Evolutionary conservation across 2,329 filamentous ascomycete genomes (phyloP).

Genomic region (Pseudopyrenochaeta lycopersici): DNA sequence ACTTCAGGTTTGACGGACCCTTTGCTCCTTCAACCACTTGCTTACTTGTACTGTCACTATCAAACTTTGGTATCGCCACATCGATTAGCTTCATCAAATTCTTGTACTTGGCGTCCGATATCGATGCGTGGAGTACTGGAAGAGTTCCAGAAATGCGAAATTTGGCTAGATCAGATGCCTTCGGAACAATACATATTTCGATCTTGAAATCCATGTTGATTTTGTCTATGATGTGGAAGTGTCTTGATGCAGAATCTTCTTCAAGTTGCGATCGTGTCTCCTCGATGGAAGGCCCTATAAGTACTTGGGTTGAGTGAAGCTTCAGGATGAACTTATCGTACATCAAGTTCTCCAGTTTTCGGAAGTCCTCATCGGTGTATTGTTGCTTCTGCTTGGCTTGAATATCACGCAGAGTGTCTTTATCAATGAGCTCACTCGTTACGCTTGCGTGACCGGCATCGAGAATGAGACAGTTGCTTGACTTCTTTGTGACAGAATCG

Average conservation of each 20-base stretch:
- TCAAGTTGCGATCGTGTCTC: slow-evolving; percentile 85
- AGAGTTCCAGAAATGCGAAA: slow-evolving; percentile 91
- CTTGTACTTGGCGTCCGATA: slow-evolving; percentile 97
- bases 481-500: slow-evolving; percentile 84
- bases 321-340: slow-evolving; percentile 97
- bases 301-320: slow-evolving; percentile 90
- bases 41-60: slow-evolving; percentile 56
- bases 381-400: slow-evolving; percentile 88
- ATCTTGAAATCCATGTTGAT: slow-evolving; percentile 98
- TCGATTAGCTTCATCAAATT: slow-evolving; percentile 95
- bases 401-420: slow-evolving; percentile 86
- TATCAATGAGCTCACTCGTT: slow-evolving; percentile 91
- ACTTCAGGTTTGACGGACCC: slow-evolving; percentile 50
- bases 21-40: slow-evolving; percentile 45
- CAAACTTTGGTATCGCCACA: slow-evolving; percentile 88
- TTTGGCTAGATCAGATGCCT: slow-evolving; percentile 90
- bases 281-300: slow-evolving; percentile 93
- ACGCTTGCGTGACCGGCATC: slow-evolving; percentile 97
- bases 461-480: slow-evolving; percentile 87
- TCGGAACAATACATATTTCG: slow-evolving; percentile 96
- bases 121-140: slow-evolving; percentile 87
- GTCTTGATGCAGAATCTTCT: slow-evolving; percentile 71
- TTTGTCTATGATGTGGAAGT: slow-evolving; percentile 89
- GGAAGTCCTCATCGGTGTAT: slow-evolving; percentile 89
- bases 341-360: slow-evolving; percentile 88